These are phyloP conservation scores for Aspergillus cavernicola DNA, from an alignment of 495 filamentous ascomycete genomes.

Conservation along the genomic window DNA sequence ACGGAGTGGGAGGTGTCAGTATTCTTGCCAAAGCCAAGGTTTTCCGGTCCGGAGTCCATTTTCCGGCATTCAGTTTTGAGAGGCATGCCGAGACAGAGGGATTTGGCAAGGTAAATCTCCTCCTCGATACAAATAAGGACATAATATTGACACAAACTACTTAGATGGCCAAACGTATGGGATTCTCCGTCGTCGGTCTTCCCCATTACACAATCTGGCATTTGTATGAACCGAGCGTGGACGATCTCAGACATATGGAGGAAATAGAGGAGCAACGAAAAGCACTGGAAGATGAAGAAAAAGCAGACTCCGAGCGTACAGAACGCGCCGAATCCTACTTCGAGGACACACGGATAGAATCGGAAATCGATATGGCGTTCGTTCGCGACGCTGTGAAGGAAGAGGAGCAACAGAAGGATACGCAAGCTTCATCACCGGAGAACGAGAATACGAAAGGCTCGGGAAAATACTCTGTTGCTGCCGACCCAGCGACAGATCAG, in stretches of 20 bases:
- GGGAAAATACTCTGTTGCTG: neutral
- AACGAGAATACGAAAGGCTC: neutral
- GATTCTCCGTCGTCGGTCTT: slow-evolving; percentile 91
- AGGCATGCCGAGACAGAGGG: slow-evolving; percentile 98
- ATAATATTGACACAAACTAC: slow-evolving; percentile 19
- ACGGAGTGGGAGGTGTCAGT: slow-evolving; percentile 95
- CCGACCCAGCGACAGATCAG: slow-evolving; percentile 6
- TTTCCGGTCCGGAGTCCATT: slow-evolving; percentile 92
- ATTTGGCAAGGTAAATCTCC: slow-evolving; percentile 81
- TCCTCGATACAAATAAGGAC: no score
- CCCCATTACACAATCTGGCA: slow-evolving; percentile 99
- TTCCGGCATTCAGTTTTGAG: slow-evolving; percentile 98
- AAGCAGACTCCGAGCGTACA: slow-evolving; percentile 55
- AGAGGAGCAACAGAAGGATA: slow-evolving; percentile 33
- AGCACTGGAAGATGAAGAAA: slow-evolving; percentile 68
- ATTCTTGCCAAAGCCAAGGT: slow-evolving; percentile 95
- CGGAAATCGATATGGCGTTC: slow-evolving; percentile 77
- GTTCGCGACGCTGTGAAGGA: slow-evolving; percentile 64
- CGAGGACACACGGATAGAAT: slow-evolving; percentile 63
- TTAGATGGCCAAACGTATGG: slow-evolving; percentile 95
- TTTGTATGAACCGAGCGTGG: slow-evolving; percentile 95
- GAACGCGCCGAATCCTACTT: slow-evolving; percentile 45
- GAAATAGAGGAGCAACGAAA: slow-evolving; percentile 84
- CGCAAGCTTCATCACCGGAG: slow-evolving; percentile 1
- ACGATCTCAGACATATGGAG: slow-evolving; percentile 97